Conservation (phyloP, 805 yeast genomes). For the Maudiozyma bulderi region DNA sequence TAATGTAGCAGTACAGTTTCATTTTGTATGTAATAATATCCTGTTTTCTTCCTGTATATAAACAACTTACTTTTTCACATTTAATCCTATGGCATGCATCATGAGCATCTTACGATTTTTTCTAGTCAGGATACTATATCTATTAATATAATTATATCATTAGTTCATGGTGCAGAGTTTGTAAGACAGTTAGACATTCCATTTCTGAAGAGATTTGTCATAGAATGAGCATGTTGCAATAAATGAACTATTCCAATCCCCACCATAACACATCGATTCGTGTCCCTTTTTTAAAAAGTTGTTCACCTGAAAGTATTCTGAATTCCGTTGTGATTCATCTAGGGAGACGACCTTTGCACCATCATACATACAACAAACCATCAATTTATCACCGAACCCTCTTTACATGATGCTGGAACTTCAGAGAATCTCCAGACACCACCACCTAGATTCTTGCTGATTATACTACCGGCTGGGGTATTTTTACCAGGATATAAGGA, state of each 20-base stretch:
- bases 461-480: slow-evolving; percentile 38
- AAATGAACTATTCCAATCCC: slow-evolving; percentile 62
- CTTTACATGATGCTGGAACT: slow-evolving; percentile 28
- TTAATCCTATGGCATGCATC: too few relatives aligned
- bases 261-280: slow-evolving; percentile 92
- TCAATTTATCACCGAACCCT: slow-evolving; percentile 34
- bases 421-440: slow-evolving; percentile 94
- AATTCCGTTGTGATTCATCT: slow-evolving; percentile 23
- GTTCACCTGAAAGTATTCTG: slow-evolving; percentile 22
- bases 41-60: too few relatives aligned
- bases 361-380: slow-evolving; percentile 90
- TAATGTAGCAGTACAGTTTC: too few relatives aligned
- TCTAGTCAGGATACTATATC: too few relatives aligned
- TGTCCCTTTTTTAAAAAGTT: slow-evolving; percentile 53
- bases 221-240: slow-evolving; percentile 86
- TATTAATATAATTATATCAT: too few relatives aligned
- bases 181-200: slow-evolving; percentile 34
- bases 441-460: slow-evolving; percentile 58
- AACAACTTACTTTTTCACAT: too few relatives aligned
- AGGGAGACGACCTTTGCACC: slow-evolving; percentile 66
- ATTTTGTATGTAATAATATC: too few relatives aligned
- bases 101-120: too few relatives aligned
- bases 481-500: slow-evolving; percentile 37
- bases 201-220: slow-evolving; percentile 70
- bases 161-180: neutral